Evolutionary conservation across 805 yeast species (phyloP), one percentile per base, ranked within the genome.

Genomic region (Spathaspora boniae): DNA sequence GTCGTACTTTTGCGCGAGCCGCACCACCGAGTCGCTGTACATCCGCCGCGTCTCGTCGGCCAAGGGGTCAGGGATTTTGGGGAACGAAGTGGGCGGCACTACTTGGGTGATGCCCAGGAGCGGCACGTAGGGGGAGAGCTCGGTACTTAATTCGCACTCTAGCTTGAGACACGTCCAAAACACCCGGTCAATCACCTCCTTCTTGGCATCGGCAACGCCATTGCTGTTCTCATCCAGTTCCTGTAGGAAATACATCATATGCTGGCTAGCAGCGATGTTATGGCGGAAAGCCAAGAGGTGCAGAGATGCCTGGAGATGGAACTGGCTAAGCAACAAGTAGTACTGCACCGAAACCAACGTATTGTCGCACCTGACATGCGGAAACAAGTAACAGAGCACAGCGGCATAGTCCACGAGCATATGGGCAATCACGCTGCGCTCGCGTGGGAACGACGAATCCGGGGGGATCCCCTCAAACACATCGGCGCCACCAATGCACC

Each of bases 121-220:
- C 0, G 59, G 54, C 3, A 58, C 62, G 39, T 44, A 48, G 2
- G 69, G 69, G 12, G 62, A 56, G 15, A 62, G 44, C 38, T 63
- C 69, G 4, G 46, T 48, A 27, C 60, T 41, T 38, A 62, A 42
- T 41, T 63, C 69, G 36, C 63, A 58, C 39, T 63, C 69, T 23
- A 62, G 44, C 40, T 63, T 63, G 26, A 60, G 44, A 33, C 68
- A 60, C 6, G 54, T 49, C 68, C 68, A 63, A 37, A 58, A 63
- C 8, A 62, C 44, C 9, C 65, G 40, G 28, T 58, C 66, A 16
- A 53, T 49, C 6, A 46, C 35, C 18, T 47, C 50, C 18, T 44
- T 44, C 9, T 46, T 43, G 6, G 35, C 37, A 2, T 33, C 34
- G 15, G 19, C 20, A 8, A 23, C 15, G 20, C 37, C 30, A 22